Base-by-base conservation (phyloP, 1,284 basidiomycete species). In the Boletus sp. region DNA sequence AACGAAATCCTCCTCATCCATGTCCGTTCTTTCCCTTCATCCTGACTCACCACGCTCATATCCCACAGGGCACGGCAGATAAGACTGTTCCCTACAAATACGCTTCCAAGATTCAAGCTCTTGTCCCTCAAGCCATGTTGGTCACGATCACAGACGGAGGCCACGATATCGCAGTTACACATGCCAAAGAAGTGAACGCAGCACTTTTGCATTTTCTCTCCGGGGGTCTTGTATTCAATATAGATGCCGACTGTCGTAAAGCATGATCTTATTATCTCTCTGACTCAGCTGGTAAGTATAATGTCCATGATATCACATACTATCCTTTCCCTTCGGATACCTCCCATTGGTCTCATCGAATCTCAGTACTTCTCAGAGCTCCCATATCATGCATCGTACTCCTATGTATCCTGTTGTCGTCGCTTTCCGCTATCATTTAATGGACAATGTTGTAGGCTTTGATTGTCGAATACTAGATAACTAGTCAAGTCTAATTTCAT, bases 151-250 rank as follows among this genome's bases (percentile, higher is more conserved):
- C 81, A 20, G 83, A 79, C 37, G 88, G 80, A 1, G 78, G 79
- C 8, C 88, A 91, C 64, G 86, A 89, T 66, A 64, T 91, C 55
- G 85, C 83, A 0, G 66, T 84, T 35, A 85, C 80, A 51, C 84
- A 88, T 65, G 71, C 81, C 1, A 69, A 76, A 6, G 67, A 77
- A 53, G 79, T 86, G 53, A 73, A 68, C 35, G 57, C 67, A 7
- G 76, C 69, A 9, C 68, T 83, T 31, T 44, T 76, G 37, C 63
- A 64, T 16, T 82, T 83, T 65, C 74, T 82, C 29, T 72, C 65
- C 1, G 39, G 50, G 12, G 52, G 47, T 24, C 48, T 53, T 9
- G 24, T 22, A 20, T 53, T 52, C 8, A 8, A 36, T 11, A 16
- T 16, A 42, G 18, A 35, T 22, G 24, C 29, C 29, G 29, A 29